phyloP scores from a whole-genome alignment of 441 rosid genomes.

The Pelargonium citronellum region DNA sequence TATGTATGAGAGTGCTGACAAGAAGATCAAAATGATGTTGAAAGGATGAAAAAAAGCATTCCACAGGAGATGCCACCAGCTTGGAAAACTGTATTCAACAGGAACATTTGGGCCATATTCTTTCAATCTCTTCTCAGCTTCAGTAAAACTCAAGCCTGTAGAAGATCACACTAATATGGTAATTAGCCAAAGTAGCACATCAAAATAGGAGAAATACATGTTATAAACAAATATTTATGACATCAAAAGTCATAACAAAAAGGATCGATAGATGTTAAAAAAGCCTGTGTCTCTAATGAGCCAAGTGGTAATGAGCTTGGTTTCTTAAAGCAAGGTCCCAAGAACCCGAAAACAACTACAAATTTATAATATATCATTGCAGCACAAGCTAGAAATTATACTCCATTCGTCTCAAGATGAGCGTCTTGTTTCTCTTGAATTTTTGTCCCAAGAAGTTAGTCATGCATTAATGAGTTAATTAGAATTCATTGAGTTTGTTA shows the following conservation, averaged over 20 bases:
- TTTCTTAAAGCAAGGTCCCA: too few species aligned
- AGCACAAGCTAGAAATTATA: not conserved
- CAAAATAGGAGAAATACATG: not conserved
- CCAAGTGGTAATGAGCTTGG: too few species aligned
- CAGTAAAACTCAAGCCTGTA: slow-evolving; percentile 61
- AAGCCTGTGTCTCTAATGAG: too few species aligned
- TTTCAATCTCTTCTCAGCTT: slow-evolving; percentile 59
- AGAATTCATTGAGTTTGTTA: too few species aligned
- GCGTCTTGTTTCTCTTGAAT: too few species aligned
- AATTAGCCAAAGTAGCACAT: slow-evolving; percentile 6
- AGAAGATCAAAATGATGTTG: slow-evolving; percentile 55
- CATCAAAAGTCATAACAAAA: not conserved
- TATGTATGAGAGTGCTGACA: slow-evolving; percentile 55
- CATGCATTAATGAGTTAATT: too few species aligned
- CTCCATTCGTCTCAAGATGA: too few species aligned
- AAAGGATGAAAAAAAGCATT: slow-evolving; percentile 62
- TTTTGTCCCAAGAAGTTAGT: too few species aligned
- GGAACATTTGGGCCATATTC: slow-evolving; percentile 65
- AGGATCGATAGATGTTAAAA: too few species aligned
- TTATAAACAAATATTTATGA: not conserved
- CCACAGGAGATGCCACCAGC: slow-evolving; percentile 67
- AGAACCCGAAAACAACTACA: not conserved
- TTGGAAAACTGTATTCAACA: slow-evolving; percentile 38
- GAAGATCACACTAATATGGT: not conserved
- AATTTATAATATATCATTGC: not conserved